phyloP scores from a whole-genome alignment of 306 rosid genomes.

The Dalbergia oliveri region DNA sequence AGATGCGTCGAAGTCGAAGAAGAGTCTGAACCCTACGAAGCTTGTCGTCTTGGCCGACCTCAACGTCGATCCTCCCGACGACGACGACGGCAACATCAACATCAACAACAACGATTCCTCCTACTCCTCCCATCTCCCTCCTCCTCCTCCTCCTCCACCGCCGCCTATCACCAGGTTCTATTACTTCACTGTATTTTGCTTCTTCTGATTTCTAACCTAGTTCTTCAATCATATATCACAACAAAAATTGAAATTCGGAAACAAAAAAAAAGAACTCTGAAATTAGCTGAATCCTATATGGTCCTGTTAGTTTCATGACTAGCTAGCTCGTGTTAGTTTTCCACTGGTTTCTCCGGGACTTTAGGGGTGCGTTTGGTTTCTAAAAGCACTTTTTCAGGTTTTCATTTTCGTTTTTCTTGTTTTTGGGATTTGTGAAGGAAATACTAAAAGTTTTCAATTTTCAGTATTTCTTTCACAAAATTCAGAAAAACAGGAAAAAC shows the following conservation, averaged over 20 bases:
- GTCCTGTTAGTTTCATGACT: neutral
- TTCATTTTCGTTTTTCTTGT: no score
- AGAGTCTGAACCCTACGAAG: conserved; percentile 52
- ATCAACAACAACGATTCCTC: conserved; percentile 42
- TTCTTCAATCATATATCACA: neutral
- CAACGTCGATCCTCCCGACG: conserved; percentile 80
- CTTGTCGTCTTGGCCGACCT: conserved; percentile 81
- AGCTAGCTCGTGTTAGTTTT: no score
- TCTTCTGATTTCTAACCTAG: neutral
- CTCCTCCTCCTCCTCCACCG: conserved; percentile 41
- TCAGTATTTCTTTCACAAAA: no score
- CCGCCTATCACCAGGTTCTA: neutral
- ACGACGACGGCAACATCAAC: conserved; percentile 37
- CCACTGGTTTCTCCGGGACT: no score
- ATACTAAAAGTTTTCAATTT: no score
- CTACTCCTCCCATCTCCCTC: conserved; percentile 50
- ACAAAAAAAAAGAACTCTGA: neutral
- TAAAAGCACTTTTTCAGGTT: no score
- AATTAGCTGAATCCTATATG: neutral
- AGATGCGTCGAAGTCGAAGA: conserved; percentile 35
- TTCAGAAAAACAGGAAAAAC: no score
- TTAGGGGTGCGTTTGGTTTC: no score
- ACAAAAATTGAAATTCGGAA: no score
- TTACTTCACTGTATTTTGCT: neutral
- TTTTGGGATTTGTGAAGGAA: no score